Percentiles rank a stretch among this genome's conserved stretches.
Evolutionary conservation across 2,329 filamentous ascomycete species (phyloP).

Genomic region (Colletotrichum lentis): DNA sequence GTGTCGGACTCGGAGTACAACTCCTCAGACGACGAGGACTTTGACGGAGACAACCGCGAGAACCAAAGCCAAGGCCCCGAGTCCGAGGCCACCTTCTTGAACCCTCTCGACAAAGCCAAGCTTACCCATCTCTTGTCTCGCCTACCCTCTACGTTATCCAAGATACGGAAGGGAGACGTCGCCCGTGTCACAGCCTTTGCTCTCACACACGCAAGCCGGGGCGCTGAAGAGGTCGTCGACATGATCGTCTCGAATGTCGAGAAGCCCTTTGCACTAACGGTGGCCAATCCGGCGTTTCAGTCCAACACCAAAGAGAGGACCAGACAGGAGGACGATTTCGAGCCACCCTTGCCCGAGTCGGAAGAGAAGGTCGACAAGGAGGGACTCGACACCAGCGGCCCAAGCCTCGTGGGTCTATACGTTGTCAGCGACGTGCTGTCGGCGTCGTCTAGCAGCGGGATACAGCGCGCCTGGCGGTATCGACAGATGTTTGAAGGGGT

Average conservation of each 20-base stretch:
- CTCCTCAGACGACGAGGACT: constrained; percentile 83
- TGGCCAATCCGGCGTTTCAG: constrained; percentile 62
- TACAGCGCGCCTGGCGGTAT: constrained; percentile 88
- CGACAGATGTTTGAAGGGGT: constrained; percentile 80
- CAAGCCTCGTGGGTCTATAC: constrained; percentile 83
- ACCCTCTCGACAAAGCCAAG: constrained; percentile 84
- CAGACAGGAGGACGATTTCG: constrained; percentile 48
- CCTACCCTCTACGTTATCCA: constrained; percentile 77
- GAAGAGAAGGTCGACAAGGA: constrained; percentile 56
- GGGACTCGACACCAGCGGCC: constrained; percentile 69
- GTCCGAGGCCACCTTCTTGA: constrained; percentile 71
- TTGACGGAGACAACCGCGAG: constrained; percentile 65
- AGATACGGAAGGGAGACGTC: constrained; percentile 83
- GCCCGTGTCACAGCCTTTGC: constrained; percentile 88
- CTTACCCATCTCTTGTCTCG: constrained; percentile 84
- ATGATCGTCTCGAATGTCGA: constrained; percentile 85
- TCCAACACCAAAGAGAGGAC: constrained; percentile 39
- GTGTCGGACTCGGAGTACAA: constrained; percentile 86
- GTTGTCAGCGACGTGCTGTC: constrained; percentile 80
- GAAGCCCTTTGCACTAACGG: constrained; percentile 76
- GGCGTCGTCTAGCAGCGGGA: constrained; percentile 76
- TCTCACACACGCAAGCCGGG: constrained; percentile 83
- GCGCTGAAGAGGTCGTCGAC: constrained; percentile 90
- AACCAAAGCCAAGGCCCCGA: constrained; percentile 56
- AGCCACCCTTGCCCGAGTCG: constrained; percentile 48